A percentile compares a stretch with the other conserved stretches of the same genome.
Conservation (phyloP, 2,329 filamentous ascomycete genomes). For the Pyrenophora seminiperda region DNA sequence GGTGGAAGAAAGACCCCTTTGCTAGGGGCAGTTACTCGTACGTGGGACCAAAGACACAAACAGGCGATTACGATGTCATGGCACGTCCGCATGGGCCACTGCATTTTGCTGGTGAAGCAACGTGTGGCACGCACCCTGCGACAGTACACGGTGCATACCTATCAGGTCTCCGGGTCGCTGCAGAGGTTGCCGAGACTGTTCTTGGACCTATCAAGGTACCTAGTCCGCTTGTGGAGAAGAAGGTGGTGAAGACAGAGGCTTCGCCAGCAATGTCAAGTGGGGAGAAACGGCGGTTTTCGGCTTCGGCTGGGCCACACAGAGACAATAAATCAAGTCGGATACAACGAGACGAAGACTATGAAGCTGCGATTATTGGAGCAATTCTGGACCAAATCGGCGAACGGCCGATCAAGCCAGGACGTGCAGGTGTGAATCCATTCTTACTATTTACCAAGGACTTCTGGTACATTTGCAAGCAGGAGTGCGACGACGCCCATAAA, state of each 20-base stretch:
- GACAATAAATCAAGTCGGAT: conserved; percentile 31
- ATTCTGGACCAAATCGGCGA: conserved; percentile 71
- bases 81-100: conserved; percentile 82
- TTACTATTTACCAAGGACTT: conserved; percentile 83
- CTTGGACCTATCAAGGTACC: conserved; percentile 79
- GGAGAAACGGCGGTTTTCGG: conserved; percentile 35
- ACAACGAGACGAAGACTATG: conserved; percentile 55
- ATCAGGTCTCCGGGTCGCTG: conserved; percentile 86
- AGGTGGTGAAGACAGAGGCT: conserved; percentile 48
- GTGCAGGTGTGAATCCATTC: conserved; percentile 82
- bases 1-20: conserved; percentile 90
- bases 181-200: conserved; percentile 80
- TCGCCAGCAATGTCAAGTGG: conserved; percentile 14
- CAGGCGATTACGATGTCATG: conserved; percentile 93
- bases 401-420: conserved; percentile 71
- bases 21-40: conserved; percentile 96
- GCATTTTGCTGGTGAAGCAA: conserved; percentile 95
- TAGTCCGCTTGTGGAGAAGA: conserved; percentile 73
- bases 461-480: conserved; percentile 65
- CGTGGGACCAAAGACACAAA: conserved; percentile 78
- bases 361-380: conserved; percentile 62
- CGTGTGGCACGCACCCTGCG: conserved; percentile 91
- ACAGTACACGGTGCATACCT: conserved; percentile 97
- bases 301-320: conserved; percentile 19
- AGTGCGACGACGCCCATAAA: conserved; percentile 71